These are phyloP conservation scores for Dipodascopsis uninucleata DNA, from an alignment of 805 yeast genomes.

Conservation along the genomic window DNA sequence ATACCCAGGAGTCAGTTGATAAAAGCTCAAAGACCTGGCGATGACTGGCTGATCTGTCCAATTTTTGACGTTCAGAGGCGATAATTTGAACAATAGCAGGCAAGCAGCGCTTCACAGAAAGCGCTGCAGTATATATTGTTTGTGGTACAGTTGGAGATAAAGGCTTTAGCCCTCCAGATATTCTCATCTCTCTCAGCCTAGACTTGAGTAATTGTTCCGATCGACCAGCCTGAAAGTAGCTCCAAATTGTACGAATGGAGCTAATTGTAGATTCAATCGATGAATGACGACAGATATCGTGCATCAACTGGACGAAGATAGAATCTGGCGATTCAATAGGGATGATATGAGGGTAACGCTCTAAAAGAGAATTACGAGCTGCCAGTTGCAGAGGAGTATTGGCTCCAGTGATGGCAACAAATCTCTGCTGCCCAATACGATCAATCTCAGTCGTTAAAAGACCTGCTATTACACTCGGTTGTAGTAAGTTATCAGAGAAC, in stretches of 20 bases:
- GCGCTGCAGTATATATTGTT: conserved; percentile 16
- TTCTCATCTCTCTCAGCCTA: conserved; percentile 8
- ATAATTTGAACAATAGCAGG: conserved; percentile 17
- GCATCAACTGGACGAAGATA: conserved; percentile 14
- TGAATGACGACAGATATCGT: conserved; percentile 17
- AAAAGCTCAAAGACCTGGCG: conserved; percentile 16
- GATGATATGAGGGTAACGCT: conserved; percentile 17
- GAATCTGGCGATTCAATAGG: conserved; percentile 18
- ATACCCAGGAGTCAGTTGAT: conserved; percentile 14
- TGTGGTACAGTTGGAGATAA: conserved; percentile 12
- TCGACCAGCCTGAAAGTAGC: conserved; percentile 17
- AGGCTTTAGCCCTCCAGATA: conserved; percentile 9
- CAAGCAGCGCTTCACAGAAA: conserved; percentile 14
- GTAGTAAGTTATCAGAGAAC: conserved; percentile 8
- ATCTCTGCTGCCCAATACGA: conserved; percentile 13
- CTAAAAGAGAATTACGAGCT: background rate
- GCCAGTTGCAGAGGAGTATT: conserved; percentile 4
- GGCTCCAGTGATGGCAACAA: conserved; percentile 17
- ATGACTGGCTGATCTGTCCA: conserved; percentile 15
- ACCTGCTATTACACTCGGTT: conserved; percentile 15
- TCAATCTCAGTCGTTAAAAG: conserved; percentile 10
- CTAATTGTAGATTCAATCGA: conserved; percentile 14
- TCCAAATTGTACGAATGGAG: conserved; percentile 13
- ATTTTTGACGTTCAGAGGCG: conserved; percentile 4
- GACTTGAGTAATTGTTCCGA: conserved; percentile 10